A percentile compares a stretch with the other conserved stretches of the same genome.
These are phyloP conservation scores for Perkinsus olseni DNA, from an alignment of 169 alveolate species.

Conservation along the genomic window DNA sequence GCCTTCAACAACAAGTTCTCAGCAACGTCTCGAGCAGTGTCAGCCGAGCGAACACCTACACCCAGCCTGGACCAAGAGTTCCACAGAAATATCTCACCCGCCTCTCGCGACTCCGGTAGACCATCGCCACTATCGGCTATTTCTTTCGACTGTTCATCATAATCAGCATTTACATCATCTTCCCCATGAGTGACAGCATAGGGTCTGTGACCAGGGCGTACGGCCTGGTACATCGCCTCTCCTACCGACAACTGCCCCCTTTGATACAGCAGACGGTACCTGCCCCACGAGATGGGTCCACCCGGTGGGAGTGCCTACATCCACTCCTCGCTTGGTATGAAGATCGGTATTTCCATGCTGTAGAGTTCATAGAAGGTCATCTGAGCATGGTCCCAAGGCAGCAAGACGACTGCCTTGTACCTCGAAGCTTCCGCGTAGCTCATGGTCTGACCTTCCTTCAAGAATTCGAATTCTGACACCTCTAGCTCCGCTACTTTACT, in stretches of 20 bases:
- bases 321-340: constrained; percentile 2
- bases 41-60: neutral
- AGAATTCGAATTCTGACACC: neutral
- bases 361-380: constrained; percentile 7
- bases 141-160: neutral
- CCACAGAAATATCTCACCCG: too few relatives aligned
- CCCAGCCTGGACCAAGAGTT: too few relatives aligned
- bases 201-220: neutral
- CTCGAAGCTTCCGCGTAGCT: neutral
- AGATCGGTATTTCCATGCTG: neutral
- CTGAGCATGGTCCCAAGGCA: constrained; percentile 10
- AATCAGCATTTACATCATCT: neutral
- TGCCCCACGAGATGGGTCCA: too few relatives aligned
- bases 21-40: neutral
- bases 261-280: neutral
- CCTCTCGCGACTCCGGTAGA: neutral
- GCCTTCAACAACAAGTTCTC: neutral
- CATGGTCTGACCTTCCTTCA: neutral
- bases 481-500: neutral
- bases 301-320: neutral
- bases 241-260: constrained; percentile 6
- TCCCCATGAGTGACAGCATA: neutral
- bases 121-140: neutral
- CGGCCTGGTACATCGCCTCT: constrained; percentile 3
- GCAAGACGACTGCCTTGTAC: neutral